Evolutionary conservation across 305 asterid species (phyloP), one percentile per base, ranked within the genome.

Genomic region (Fraxinus sp.): DNA sequence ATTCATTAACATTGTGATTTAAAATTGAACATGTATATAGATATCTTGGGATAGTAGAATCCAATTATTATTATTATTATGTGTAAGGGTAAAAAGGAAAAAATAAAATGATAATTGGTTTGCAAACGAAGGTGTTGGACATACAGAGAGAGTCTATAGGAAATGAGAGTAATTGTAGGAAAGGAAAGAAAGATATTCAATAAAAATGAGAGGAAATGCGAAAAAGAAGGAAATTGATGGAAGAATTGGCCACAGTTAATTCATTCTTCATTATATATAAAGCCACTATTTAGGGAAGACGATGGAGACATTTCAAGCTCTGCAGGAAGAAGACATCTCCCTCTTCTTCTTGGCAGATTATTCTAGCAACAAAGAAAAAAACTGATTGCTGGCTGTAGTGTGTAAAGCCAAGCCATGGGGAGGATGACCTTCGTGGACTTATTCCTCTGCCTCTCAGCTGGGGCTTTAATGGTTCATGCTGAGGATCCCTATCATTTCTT

Each of bases 401-500:
- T 24, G 66, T 24, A 55, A 10, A 26, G 20, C 30, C 18, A 10
- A 26, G 30, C 30, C 26, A 84, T 81, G 84, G 78, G 44, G 9
- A 24, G 1, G n/a, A 79, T 68, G n/a, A 71, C 77, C 33, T 24
- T 55, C 3, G n/a, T 80, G 77, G 77, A 83, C 39, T n/a, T 82
- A 49, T 22, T 87, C 22, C 66, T 83, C 18, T 64, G 74, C 68
- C 75, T 84, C 78, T 79, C 76, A 39, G 78, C 41, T 0, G 80
- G 78, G 76, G 78, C 75, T 1, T 28, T 80, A 66, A 62, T 22
- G 71, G 32, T 20, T 20, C 71, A 7, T 5, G 90, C 88, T 0
- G 90, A 79, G 79, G 35, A 24, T 24, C 90, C 90, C 0, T 83
- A 79, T 26, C 78, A 57, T 18, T 83, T 79, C 64, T 83, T 81